Evolutionary conservation across 345 rosid species (phyloP).

Genomic region (Citrus medica): DNA sequence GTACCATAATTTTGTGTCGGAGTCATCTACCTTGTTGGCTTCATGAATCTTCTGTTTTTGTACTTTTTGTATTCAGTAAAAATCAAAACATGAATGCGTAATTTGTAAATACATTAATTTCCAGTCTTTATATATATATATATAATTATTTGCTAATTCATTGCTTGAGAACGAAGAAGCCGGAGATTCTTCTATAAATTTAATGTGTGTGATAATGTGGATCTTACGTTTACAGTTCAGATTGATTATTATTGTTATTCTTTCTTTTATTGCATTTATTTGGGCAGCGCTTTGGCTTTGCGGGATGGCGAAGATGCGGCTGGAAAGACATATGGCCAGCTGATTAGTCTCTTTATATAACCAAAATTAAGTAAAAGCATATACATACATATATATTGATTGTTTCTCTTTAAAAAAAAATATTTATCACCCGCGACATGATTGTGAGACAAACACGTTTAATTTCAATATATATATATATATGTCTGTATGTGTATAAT

Average conservation of each 20-base stretch:
- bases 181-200: neutral
- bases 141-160: neutral
- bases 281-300: too few relatives aligned
- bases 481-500: too few relatives aligned
- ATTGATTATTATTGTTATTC: too few relatives aligned
- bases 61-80: neutral
- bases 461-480: too few relatives aligned
- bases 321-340: slow-evolving; percentile 27
- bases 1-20: slow-evolving; percentile 18
- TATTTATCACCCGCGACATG: neutral
- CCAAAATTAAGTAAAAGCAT: neutral
- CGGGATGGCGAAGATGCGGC: neutral
- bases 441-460: neutral
- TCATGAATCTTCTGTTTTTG: slow-evolving; percentile 16
- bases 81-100: neutral
- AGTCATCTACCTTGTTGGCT: slow-evolving; percentile 7
- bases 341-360: neutral
- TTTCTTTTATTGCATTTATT: too few relatives aligned
- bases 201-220: too few relatives aligned
- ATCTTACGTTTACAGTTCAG: too few relatives aligned
- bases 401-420: too few relatives aligned
- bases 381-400: too few relatives aligned
- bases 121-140: neutral
- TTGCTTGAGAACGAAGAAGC: neutral
- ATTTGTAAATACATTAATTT: neutral